Evolutionary conservation across 345 rosid species (phyloP).

Genomic region (Eucalyptus cloeziana): DNA sequence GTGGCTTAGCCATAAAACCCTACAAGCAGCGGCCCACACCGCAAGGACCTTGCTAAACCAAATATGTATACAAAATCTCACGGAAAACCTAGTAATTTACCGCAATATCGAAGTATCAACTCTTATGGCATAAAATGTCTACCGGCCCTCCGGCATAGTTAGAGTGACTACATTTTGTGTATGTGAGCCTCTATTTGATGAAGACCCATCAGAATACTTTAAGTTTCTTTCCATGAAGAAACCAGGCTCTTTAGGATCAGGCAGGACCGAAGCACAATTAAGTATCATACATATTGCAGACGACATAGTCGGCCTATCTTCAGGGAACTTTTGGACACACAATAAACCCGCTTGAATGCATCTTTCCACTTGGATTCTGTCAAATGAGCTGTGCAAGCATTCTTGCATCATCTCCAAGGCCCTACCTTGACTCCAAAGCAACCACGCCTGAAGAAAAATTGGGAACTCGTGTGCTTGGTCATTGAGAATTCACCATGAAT

Average conservation of each 20-base stretch:
- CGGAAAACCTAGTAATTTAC: neutral
- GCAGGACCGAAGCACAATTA: neutral
- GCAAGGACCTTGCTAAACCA: neutral
- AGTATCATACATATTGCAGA: neutral
- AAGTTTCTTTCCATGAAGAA: neutral
- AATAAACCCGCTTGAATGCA: neutral
- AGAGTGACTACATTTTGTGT: neutral
- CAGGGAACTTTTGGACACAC: neutral
- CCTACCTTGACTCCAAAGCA: slow-evolving; percentile 5
- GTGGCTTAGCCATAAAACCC: neutral
- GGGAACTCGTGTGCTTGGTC: neutral
- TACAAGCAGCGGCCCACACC: neutral
- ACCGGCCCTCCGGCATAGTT: neutral
- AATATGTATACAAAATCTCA: neutral
- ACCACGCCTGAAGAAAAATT: slow-evolving; percentile 6
- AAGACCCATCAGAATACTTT: neutral
- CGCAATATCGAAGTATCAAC: neutral
- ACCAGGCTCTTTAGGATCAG: neutral
- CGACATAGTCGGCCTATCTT: neutral
- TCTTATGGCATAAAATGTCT: neutral
- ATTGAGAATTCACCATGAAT: neutral
- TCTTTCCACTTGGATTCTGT: neutral
- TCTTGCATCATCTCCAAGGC: neutral
- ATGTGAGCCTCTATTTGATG: neutral
- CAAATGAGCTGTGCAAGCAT: neutral